Percentiles rank a stretch among this genome's conserved stretches.
phyloP scores from a whole-genome alignment of 331 rosid genomes.

The Malus hybrid region DNA sequence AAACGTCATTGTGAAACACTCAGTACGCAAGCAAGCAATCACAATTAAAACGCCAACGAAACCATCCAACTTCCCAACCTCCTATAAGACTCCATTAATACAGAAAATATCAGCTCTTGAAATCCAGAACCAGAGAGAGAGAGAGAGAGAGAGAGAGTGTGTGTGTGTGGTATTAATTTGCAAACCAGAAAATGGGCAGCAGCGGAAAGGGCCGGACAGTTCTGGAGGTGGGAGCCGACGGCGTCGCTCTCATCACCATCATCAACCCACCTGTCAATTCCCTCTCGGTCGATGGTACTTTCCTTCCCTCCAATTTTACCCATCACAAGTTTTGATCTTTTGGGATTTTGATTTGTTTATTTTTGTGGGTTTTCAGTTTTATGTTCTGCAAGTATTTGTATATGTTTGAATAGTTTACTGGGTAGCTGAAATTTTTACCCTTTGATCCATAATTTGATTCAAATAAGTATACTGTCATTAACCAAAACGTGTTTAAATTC shows the following conservation, averaged over 20 bases:
- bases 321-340: background rate
- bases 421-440: background rate
- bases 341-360: too few species aligned
- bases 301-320: background rate
- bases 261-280: conserved; percentile 95
- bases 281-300: conserved; percentile 79
- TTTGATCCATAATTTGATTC: background rate
- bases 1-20: conserved; percentile 5
- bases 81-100: background rate
- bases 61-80: background rate
- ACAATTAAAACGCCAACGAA: background rate
- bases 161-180: background rate
- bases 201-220: conserved; percentile 46
- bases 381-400: background rate
- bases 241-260: conserved; percentile 78
- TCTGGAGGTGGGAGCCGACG: conserved; percentile 78
- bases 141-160: too few species aligned
- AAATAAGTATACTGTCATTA: background rate
- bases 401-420: background rate
- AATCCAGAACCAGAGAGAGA: background rate
- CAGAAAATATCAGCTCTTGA: background rate
- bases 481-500: background rate
- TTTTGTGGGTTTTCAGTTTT: background rate
- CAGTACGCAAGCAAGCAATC: background rate
- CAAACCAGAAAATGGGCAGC: conserved; percentile 33